These are phyloP conservation scores for Psilocybe azurescens DNA, from an alignment of 768 basidiomycete genomes.

Conservation along the genomic window DNA sequence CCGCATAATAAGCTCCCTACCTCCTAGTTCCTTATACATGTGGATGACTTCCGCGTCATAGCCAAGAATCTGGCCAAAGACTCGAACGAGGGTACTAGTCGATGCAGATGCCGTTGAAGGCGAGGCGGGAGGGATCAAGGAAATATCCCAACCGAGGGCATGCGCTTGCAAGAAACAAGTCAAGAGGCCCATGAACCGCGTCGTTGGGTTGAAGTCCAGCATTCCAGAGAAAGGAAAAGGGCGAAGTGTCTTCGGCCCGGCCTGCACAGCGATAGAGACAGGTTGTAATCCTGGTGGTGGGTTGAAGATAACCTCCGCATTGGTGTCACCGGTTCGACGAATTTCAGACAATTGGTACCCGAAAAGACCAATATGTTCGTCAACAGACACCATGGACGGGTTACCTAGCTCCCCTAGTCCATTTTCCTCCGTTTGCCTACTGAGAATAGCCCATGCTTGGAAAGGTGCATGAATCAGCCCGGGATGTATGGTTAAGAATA, in stretches of 20 bases:
- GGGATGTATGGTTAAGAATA: conserved; percentile 66
- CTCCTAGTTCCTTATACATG: conserved; percentile 73
- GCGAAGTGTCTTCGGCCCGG: conserved; percentile 50
- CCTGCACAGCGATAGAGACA: conserved; percentile 47
- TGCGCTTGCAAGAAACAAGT: conserved; percentile 67
- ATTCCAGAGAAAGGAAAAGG: conserved; percentile 49
- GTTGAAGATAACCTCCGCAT: conserved; percentile 48
- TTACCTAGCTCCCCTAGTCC: conserved; percentile 59
- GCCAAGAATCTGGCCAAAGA: conserved; percentile 61
- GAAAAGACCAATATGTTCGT: conserved; percentile 53
- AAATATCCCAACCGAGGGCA: conserved; percentile 69
- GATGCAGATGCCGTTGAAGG: conserved; percentile 68
- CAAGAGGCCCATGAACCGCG: conserved; percentile 60
- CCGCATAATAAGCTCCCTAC: conserved; percentile 68
- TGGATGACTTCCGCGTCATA: conserved; percentile 66
- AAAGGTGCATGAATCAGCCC: conserved; percentile 58
- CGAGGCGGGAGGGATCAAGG: conserved; percentile 59
- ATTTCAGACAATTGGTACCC: conserved; percentile 54
- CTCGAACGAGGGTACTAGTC: conserved; percentile 57
- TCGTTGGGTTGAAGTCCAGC: conserved; percentile 49
- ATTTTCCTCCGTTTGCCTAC: conserved; percentile 56
- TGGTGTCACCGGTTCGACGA: conserved; percentile 42
- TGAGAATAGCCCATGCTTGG: conserved; percentile 67
- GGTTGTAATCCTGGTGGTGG: conserved; percentile 30
- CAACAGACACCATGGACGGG: conserved; percentile 44